phyloP scores from a whole-genome alignment of 192 early-diverging fungal species.

The Jimgerdemannia lactiflua region DNA sequence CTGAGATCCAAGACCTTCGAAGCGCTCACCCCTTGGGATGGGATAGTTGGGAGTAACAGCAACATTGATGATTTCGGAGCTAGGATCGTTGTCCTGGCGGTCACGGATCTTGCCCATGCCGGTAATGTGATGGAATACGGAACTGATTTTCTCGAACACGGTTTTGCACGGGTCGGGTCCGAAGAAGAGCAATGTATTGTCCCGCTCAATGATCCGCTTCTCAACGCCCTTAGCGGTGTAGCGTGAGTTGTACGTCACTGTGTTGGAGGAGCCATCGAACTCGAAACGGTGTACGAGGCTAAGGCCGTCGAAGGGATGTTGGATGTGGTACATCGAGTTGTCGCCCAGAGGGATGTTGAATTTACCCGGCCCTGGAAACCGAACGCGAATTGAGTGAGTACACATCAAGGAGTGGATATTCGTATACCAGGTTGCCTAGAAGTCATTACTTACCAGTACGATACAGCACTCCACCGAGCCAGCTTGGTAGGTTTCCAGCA shows the following conservation, averaged over 20 bases:
- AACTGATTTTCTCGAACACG: conserved; percentile 29
- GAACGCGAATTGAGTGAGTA: not conserved
- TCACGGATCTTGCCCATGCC: not conserved
- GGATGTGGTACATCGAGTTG: conserved; percentile 26
- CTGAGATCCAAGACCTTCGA: conserved; percentile 13
- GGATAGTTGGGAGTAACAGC: conserved; percentile 37
- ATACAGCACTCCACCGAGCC: conserved; percentile 33
- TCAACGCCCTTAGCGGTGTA: conserved; percentile 33
- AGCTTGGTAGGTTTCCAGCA: conserved; percentile 19
- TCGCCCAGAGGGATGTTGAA: conserved; percentile 24
- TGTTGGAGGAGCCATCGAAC: conserved; percentile 2
- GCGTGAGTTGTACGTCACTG: conserved; percentile 29
- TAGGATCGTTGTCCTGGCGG: conserved; percentile 23
- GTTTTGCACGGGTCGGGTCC: conserved; percentile 38
- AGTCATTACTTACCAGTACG: conserved; percentile 20
- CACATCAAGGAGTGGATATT: no score
- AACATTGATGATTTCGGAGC: conserved; percentile 37
- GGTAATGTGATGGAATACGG: conserved; percentile 29
- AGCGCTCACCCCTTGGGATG: conserved; percentile 2
- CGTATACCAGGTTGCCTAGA: not conserved
- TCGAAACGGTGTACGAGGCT: conserved; percentile 34
- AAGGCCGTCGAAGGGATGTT: conserved; percentile 37
- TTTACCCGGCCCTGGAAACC: conserved; percentile 20
- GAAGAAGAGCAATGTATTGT: conserved; percentile 33
- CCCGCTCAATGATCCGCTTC: conserved; percentile 19